These are phyloP conservation scores for Lactarius vividus DNA, from an alignment of 768 basidiomycete species.

Conservation along the genomic window DNA sequence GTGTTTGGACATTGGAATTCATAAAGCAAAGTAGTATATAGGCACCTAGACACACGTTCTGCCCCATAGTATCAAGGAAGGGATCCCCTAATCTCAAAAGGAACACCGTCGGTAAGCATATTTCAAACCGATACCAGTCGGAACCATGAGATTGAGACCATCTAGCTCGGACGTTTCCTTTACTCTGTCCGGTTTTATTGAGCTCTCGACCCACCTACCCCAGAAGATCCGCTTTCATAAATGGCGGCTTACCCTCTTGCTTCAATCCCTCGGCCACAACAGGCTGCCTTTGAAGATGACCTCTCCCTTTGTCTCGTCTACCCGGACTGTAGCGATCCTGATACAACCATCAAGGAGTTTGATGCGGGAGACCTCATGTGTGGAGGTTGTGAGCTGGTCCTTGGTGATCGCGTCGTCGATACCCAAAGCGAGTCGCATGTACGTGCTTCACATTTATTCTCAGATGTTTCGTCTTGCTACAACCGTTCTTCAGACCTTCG, in stretches of 20 bases:
- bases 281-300: conserved; percentile 72
- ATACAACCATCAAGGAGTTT: conserved; percentile 94
- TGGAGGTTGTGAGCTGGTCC: conserved; percentile 86
- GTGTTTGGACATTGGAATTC: too few relatives aligned
- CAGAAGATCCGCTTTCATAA: neutral
- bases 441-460: conserved; percentile 38
- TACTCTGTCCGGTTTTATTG: neutral
- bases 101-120: neutral
- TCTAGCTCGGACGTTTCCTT: conserved; percentile 3
- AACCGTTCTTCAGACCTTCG: conserved; percentile 73
- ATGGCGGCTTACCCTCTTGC: conserved; percentile 66
- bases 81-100: neutral
- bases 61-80: too few relatives aligned
- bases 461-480: conserved; percentile 23
- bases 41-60: too few relatives aligned
- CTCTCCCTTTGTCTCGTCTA: conserved; percentile 88
- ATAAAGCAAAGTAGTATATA: too few relatives aligned
- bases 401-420: conserved; percentile 96
- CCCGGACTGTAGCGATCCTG: conserved; percentile 91
- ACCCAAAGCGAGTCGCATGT: conserved; percentile 98
- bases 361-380: conserved; percentile 97
- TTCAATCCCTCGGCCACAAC: conserved; percentile 49
- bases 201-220: neutral
- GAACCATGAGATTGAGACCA: neutral
- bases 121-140: neutral